phyloP scores from a whole-genome alignment of 2,329 filamentous ascomycete genomes.

The Sphaceloma murrayae region DNA sequence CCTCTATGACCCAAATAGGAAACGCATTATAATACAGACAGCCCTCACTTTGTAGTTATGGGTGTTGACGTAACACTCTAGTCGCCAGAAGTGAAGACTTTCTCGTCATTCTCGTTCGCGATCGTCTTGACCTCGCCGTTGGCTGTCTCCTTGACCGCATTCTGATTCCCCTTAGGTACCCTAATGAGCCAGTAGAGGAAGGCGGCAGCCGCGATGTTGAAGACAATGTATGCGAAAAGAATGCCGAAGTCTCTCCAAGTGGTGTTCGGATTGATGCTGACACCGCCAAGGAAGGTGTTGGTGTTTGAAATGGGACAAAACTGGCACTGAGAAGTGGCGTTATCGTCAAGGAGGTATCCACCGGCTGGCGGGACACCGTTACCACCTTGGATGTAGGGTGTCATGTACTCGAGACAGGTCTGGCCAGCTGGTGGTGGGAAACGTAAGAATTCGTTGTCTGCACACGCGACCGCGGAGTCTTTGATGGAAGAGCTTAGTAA shows the following conservation, averaged over 20 bases:
- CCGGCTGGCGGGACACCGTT: constrained; percentile 19
- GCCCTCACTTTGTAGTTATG: background rate
- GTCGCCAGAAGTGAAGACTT: constrained; percentile 16
- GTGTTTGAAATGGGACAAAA: constrained; percentile 36
- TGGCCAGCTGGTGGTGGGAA: constrained; percentile 51
- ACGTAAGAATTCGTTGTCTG: constrained; percentile 57
- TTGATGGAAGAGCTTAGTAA: constrained; percentile 63
- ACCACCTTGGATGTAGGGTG: constrained; percentile 23
- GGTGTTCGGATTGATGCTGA: constrained; percentile 37
- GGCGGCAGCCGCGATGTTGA: constrained; percentile 43
- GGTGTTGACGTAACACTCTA: background rate
- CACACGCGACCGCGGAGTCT: constrained; percentile 56
- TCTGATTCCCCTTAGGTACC: constrained; percentile 41
- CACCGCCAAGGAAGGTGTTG: constrained; percentile 33
- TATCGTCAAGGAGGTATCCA: constrained; percentile 32
- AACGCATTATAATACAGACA: constrained; percentile 9
- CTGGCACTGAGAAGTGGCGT: constrained; percentile 29
- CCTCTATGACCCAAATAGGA: background rate
- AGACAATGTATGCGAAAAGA: constrained; percentile 43
- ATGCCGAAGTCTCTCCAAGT: constrained; percentile 49
- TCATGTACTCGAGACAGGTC: constrained; percentile 34
- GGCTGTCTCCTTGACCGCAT: constrained; percentile 54
- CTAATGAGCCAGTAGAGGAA: constrained; percentile 46
- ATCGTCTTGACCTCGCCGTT: constrained; percentile 88
- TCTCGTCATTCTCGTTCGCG: constrained; percentile 47